Evolutionary conservation across 257 asterid genomes (phyloP).

Genomic region (Salvia miltiorrhiza): DNA sequence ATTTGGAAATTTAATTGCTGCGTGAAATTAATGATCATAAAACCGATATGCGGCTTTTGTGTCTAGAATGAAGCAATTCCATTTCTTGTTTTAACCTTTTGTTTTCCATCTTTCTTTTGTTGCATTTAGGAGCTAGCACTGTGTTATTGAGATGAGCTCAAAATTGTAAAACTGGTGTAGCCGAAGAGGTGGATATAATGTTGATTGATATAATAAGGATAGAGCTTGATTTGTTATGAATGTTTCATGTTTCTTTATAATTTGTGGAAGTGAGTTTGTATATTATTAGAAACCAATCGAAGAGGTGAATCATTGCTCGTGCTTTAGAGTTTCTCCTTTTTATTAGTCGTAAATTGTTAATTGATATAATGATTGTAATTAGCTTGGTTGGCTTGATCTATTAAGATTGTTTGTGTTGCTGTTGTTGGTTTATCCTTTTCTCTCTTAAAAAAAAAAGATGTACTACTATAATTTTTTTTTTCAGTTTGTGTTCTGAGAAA

Average conservation of each 20-base stretch:
- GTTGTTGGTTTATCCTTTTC: neutral
- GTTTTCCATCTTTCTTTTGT: neutral
- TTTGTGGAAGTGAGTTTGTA: neutral
- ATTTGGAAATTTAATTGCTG: neutral
- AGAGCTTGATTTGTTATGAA: neutral
- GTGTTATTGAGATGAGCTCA: neutral
- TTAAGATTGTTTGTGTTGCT: neutral
- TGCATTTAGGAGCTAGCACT: neutral
- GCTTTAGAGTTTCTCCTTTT: neutral
- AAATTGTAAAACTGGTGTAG: too few relatives aligned
- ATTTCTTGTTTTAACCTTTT: neutral
- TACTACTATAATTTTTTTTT: neutral
- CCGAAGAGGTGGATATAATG: neutral
- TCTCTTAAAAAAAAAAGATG: neutral
- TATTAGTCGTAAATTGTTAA: neutral
- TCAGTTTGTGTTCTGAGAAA: neutral
- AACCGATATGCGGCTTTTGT: conserved; percentile 8
- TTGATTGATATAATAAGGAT: neutral
- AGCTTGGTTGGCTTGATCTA: neutral
- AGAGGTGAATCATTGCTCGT: neutral
- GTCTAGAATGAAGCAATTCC: neutral
- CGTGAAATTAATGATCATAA: neutral
- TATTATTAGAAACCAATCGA: neutral
- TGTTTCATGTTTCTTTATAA: neutral
- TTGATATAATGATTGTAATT: neutral